Base-by-base conservation (phyloP, 805 yeast species). In the Barnettozyma sp. region DNA sequence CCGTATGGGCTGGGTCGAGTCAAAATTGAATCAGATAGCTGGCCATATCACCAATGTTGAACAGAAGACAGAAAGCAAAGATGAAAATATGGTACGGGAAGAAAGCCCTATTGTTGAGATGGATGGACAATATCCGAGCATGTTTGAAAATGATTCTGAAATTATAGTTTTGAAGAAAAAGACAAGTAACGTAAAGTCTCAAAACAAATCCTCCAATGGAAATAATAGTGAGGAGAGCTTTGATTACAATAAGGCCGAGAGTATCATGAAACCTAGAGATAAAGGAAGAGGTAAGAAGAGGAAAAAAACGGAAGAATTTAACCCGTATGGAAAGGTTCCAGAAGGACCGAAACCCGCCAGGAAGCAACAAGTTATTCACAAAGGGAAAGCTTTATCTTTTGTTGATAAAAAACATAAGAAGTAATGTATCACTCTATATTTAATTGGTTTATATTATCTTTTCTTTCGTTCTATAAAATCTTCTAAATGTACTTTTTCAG, bases 401-500 rank as follows among this genome's bases (percentile, higher is more conserved):
- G 34, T 41, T 7, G 30, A 39, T 3, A 51, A 43, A 22, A 52
- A 44, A 40, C 42, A 32, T 15, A 49, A 37, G 32, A 30, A 35
- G 32, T 16, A 10, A 30, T 19, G 17, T n/a, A n/a, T n/a, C n/a
- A n/a, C n/a, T n/a, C n/a, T n/a, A n/a, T n/a, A n/a, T n/a, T n/a
- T n/a, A n/a, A n/a, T n/a, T n/a, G n/a, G n/a, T n/a, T 6, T 15
- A 17, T 18, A 24, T 22, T 25, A 7, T 9, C 12, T 14, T 15
- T 2, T 2, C 18, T 11, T 22, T 26, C 28, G 13, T 25, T 22
- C 6, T 12, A 31, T 21, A 14, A 3, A 22, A 19, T 9, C 11
- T n/a, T 15, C 31, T 55, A 56, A 35, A 80, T 64, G 53, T 78
- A 86, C 33, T 81, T 60, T 62, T 80, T 81, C 51, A 90, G 70